Evolutionary conservation across 306 rosid species (phyloP), one percentile per base, ranked within the genome.

Genomic region (Bauhinia variegata): DNA sequence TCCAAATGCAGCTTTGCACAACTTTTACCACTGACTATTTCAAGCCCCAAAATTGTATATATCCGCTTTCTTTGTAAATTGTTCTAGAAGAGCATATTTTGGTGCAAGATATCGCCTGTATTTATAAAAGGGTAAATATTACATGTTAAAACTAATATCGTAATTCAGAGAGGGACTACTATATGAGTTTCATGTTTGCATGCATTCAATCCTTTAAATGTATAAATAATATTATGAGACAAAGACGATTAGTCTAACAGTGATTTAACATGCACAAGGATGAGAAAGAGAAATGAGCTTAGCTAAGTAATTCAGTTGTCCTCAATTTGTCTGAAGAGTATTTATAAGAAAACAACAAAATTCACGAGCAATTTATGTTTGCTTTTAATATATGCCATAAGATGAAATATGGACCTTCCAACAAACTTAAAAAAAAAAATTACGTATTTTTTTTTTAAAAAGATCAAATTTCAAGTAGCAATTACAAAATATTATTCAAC

Each of bases 31-130:
- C 96, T 92, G 52, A 89, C 76, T 66, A 92, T 72, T 81, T 89
- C 96, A 63, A 92, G 98, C 85, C 56, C 98, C 98, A 48, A 89
- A 89, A 68, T 96, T 89, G 65, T 87, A 92, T 11, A 89, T 86
- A 76, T 92, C 98, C 0, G 98, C 98, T 77, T 92, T 92, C 93
- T 84, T 92, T 11, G 98, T 92, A 61, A 92, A 89, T 56, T 92
- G 96, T 62, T 93, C 89, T n/a, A 87, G 71, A 67, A 82, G 88
- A 52, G 96, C 98, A 78, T 92, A 92, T 67, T 89, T 96, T 5
- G 98, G 98, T 12, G 93, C 98, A 32, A 92, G 86, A 76, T 89
- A 92, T 74, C 98, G 96, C 58, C 98, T 89, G 83, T 72, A 74
- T 31, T 47, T 37, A 63, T 54, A 54, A 38, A 33, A 70, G 52